phyloP scores from a whole-genome alignment of 305 asterid genomes.

The Fraxinus sp. region DNA sequence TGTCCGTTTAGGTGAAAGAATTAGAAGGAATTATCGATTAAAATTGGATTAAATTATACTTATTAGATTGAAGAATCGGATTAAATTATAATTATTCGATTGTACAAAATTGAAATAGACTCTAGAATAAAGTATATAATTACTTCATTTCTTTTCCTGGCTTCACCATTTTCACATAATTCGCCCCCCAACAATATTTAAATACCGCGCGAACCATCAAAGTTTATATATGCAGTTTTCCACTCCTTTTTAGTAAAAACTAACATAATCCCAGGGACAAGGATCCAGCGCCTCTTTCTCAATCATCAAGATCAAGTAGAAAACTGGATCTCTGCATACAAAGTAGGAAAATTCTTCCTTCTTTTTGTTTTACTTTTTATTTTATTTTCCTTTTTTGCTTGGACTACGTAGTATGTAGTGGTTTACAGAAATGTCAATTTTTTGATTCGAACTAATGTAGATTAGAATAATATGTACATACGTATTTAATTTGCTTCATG shows the following conservation, averaged over 20 bases:
- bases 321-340: background rate
- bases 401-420: background rate
- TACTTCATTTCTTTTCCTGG: background rate
- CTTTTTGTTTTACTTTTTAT: background rate
- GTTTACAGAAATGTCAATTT: background rate
- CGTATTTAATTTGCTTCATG: background rate
- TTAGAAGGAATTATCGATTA: background rate
- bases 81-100: background rate
- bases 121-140: background rate
- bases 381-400: background rate
- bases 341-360: background rate
- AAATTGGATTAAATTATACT: background rate
- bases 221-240: background rate
- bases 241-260: background rate
- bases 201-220: background rate
- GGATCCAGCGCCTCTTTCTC: background rate
- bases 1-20: background rate
- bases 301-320: background rate
- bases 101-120: background rate
- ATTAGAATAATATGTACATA: background rate
- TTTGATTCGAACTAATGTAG: background rate
- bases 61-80: background rate
- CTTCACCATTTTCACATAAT: background rate
- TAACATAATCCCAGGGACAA: background rate
- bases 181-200: background rate